Conservation (phyloP, 1,284 basidiomycete species). For the Apiotrichum veenhuisii region DNA sequence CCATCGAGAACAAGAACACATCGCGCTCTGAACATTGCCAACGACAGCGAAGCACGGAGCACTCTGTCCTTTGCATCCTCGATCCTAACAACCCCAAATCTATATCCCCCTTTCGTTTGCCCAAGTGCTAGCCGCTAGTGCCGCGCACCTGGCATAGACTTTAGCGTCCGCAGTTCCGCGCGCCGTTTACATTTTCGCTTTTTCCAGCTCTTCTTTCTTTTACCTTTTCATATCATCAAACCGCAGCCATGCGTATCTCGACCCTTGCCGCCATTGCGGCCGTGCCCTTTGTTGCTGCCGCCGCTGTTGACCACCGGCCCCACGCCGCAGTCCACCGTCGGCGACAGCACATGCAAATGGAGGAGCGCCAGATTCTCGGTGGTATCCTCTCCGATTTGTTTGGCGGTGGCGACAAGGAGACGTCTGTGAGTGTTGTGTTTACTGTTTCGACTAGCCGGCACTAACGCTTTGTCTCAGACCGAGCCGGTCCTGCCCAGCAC, state of each 20-base stretch:
- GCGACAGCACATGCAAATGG: neutral
- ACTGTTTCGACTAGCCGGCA: neutral
- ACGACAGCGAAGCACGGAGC: too few relatives aligned
- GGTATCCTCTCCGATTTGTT: neutral
- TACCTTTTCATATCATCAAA: neutral
- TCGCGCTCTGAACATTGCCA: too few relatives aligned
- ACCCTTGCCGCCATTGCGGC: slow-evolving; percentile 3
- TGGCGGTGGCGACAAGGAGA: neutral
- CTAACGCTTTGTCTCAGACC: neutral
- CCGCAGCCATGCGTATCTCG: slow-evolving; percentile 5
- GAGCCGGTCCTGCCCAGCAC: too few relatives aligned
- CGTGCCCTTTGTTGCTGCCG: slow-evolving; percentile 1
- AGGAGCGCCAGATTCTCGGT: neutral
- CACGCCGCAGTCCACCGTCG: neutral
- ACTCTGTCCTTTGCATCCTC: neutral
- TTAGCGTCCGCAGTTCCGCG: neutral
- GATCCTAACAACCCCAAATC: neutral
- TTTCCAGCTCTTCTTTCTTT: neutral
- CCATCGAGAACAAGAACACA: too few relatives aligned
- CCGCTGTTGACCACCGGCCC: neutral
- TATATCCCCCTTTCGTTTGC: neutral
- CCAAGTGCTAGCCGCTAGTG: neutral
- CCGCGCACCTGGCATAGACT: neutral
- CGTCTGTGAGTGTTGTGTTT: neutral
- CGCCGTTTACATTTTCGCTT: neutral